Conservation (phyloP, 2,329 filamentous ascomycete species). For the Fusarium devonianum region DNA sequence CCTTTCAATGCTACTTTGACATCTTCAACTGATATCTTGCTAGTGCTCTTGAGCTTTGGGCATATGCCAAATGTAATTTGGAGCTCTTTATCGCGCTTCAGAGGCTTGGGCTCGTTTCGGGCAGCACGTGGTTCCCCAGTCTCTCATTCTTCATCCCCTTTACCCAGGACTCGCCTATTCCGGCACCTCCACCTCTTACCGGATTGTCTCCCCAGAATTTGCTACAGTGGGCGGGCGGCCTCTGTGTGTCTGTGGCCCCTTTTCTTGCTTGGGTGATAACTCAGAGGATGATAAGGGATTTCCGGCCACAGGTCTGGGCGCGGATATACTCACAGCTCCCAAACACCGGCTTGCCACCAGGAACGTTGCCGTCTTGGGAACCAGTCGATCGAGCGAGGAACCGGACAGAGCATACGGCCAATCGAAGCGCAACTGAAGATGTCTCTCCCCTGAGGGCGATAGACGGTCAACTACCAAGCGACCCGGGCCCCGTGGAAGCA, state of each 20-base stretch:
- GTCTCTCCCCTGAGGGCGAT: constrained; percentile 40
- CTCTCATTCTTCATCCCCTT: constrained; percentile 63
- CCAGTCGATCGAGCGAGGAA: constrained; percentile 19
- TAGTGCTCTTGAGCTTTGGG: constrained; percentile 46
- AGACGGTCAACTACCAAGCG: constrained; percentile 43
- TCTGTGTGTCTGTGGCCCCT: constrained; percentile 54
- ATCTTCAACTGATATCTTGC: constrained; percentile 15
- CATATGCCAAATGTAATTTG: constrained; percentile 58
- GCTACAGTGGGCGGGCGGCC: constrained; percentile 52
- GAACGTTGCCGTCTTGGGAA: constrained; percentile 26
- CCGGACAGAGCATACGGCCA: constrained; percentile 29
- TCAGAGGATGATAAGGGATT: constrained; percentile 48
- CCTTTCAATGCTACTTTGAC: neutral
- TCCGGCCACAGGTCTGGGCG: constrained; percentile 49
- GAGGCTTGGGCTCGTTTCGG: constrained; percentile 56
- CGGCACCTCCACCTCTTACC: constrained; percentile 52
- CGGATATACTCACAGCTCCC: constrained; percentile 52
- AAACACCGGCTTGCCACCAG: constrained; percentile 45
- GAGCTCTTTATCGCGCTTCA: constrained; percentile 62
- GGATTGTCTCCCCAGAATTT: constrained; percentile 51
- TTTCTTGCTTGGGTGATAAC: constrained; percentile 56
- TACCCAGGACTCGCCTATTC: constrained; percentile 58
- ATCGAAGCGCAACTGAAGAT: constrained; percentile 33
- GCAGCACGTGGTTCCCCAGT: constrained; percentile 52
- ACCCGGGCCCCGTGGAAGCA: constrained; percentile 42